Base-by-base conservation (phyloP, 2,329 filamentous ascomycete species). In the Thielaviopsis ethacetica region DNA sequence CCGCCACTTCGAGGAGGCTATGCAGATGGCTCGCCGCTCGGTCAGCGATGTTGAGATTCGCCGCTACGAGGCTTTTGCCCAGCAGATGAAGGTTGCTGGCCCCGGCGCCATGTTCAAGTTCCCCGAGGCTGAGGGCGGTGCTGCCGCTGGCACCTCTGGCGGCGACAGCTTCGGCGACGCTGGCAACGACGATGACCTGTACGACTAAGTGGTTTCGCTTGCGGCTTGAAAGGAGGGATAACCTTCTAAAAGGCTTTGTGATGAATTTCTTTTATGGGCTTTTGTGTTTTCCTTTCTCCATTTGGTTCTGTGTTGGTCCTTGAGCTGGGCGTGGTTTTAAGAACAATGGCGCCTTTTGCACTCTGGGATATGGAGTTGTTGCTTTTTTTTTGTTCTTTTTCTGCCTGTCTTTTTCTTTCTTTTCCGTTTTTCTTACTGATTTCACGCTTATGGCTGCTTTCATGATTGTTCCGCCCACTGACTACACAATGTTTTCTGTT, bases 31-130 rank as follows among this genome's bases (percentile, higher is more conserved):
- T 63, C 86, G 93, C 72, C 84, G 88, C 70, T 97, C 93, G 27
- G 93, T 98, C 65, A 91, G 83, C 60, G 93, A 98, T 66, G 91
- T 97, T 22, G 93, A 98, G 79, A 95, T 98, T 67, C 87, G 93
- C 69, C 86, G 91, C 62, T 98, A 98, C 75, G 93, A 98, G 79
- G 91, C 93, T 4, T 98, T 98, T 68, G 88, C 91, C 49, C 91
- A 97, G 76, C 91, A 91, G 72, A 94, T 98, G 90, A 98, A 98
- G 87, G 95, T 95, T 71, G 84, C 88, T 62, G 91, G 90, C 56
- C 91, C 91, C 47, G 91, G 91, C 68, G 90, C 88, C 66, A 96
- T 93, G 81, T 98, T 98, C 87, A 91, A 94, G 74, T 98, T 98
- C 84, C 91, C 87, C 34, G 77, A 79, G 62, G 86, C 80, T 66